A percentile compares a stretch with the other conserved stretches of the same genome.
Conservation (phyloP, 1,284 basidiomycete genomes). For the Coniferiporia weirii region DNA sequence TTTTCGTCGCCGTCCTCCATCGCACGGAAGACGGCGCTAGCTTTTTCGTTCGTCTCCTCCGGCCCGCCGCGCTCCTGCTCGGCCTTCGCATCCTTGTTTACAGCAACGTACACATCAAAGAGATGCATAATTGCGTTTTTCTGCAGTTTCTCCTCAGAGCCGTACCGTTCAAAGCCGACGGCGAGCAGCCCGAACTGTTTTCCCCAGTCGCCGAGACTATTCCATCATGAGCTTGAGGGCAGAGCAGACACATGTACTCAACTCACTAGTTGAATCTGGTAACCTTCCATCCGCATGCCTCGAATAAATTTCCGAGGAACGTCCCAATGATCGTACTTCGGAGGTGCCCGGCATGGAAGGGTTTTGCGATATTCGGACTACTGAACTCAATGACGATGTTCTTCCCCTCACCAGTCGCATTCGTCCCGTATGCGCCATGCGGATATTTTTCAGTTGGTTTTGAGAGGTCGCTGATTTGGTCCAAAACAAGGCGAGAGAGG, state of each 20-base stretch:
- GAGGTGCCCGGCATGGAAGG: slow-evolving; percentile 97
- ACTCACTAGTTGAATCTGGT: slow-evolving; percentile 77
- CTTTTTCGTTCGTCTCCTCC: slow-evolving; percentile 56
- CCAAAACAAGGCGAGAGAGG: slow-evolving; percentile 74
- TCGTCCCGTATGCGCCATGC: slow-evolving; percentile 62
- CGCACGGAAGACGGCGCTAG: slow-evolving; percentile 87
- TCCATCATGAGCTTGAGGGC: background rate
- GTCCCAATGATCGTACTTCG: slow-evolving; percentile 97
- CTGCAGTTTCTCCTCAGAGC: slow-evolving; percentile 78
- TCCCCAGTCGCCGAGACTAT: slow-evolving; percentile 81
- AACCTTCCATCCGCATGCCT: slow-evolving; percentile 91
- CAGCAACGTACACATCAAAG: slow-evolving; percentile 91
- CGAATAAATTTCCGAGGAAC: slow-evolving; percentile 89
- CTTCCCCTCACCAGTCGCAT: slow-evolving; percentile 75
- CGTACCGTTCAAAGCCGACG: slow-evolving; percentile 90
- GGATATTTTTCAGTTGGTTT: slow-evolving; percentile 29
- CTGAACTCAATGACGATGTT: slow-evolving; percentile 86
- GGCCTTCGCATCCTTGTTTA: slow-evolving; percentile 79
- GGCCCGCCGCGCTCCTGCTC: slow-evolving; percentile 38
- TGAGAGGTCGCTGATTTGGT: slow-evolving; percentile 76
- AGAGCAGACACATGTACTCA: background rate
- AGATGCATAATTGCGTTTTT: slow-evolving; percentile 93
- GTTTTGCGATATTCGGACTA: slow-evolving; percentile 97
- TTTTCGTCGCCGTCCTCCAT: slow-evolving; percentile 94
- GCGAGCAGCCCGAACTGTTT: slow-evolving; percentile 86